These are phyloP conservation scores for Pelargonium citronellum DNA, from an alignment of 441 rosid species.

Conservation along the genomic window DNA sequence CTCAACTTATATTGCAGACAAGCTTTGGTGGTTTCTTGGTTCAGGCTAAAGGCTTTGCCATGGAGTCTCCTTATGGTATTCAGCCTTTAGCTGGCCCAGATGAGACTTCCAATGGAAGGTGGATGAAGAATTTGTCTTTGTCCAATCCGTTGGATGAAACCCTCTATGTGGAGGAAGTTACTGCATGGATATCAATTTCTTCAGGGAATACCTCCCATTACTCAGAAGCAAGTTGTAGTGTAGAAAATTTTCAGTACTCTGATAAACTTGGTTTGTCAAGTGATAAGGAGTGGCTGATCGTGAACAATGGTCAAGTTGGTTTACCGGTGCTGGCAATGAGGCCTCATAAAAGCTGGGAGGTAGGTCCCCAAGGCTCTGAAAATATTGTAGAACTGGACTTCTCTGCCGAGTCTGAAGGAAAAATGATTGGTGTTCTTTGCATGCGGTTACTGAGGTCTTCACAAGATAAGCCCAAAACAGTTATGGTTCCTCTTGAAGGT, in stretches of 20 bases:
- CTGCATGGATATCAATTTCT: slow-evolving; percentile 54
- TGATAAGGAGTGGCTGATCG: slow-evolving; percentile 49
- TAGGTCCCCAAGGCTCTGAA: slow-evolving; percentile 37
- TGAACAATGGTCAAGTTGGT: slow-evolving; percentile 35
- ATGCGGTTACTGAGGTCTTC: slow-evolving; percentile 49
- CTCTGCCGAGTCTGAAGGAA: slow-evolving; percentile 39
- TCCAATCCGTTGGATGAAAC: slow-evolving; percentile 56
- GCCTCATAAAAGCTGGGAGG: slow-evolving; percentile 50
- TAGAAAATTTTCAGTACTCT: slow-evolving; percentile 28
- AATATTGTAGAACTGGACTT: slow-evolving; percentile 49
- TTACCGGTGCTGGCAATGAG: slow-evolving; percentile 43
- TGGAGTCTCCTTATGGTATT: slow-evolving; percentile 52
- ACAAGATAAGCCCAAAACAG: slow-evolving; percentile 34
- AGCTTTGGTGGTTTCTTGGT: slow-evolving; percentile 63
- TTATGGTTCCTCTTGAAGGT: slow-evolving; percentile 55
- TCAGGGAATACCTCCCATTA: slow-evolving; percentile 38
- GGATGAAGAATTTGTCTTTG: slow-evolving; percentile 51
- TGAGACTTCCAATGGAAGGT: slow-evolving; percentile 35
- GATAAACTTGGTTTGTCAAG: slow-evolving; percentile 25
- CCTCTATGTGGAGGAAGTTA: slow-evolving; percentile 45
- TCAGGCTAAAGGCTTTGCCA: slow-evolving; percentile 52
- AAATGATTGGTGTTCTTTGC: slow-evolving; percentile 45
- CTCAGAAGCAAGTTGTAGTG: slow-evolving; percentile 51
- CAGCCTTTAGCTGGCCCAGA: slow-evolving; percentile 35
- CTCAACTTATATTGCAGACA: slow-evolving; percentile 57